Conservation (phyloP, 768 basidiomycete genomes). For the Cubamyces sp. region DNA sequence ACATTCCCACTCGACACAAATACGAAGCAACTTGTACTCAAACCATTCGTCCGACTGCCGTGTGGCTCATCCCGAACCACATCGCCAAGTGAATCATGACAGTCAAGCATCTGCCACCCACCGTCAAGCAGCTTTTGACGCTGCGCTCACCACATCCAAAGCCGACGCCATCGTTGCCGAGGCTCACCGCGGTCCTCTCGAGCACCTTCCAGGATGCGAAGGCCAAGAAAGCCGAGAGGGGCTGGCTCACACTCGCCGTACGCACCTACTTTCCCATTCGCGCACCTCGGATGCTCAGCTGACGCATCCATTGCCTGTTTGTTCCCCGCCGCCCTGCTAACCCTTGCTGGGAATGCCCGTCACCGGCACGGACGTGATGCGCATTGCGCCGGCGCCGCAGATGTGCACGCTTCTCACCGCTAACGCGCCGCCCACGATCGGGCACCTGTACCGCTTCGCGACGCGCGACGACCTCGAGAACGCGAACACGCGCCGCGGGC, state of each 20-base stretch:
- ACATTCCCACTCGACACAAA: not conserved
- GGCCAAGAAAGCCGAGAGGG: constrained; percentile 66
- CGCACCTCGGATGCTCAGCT: not conserved
- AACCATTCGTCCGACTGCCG: not conserved
- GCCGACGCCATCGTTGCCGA: constrained; percentile 57
- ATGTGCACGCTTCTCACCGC: constrained; percentile 83
- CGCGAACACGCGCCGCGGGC: constrained; percentile 44
- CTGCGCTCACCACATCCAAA: constrained; percentile 65
- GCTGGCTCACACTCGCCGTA: constrained; percentile 83
- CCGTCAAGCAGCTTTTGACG: constrained; percentile 73
- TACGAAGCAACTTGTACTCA: not conserved
- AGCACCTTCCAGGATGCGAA: constrained; percentile 70
- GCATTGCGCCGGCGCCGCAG: constrained; percentile 40
- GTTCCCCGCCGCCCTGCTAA: not conserved
- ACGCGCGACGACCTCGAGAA: constrained; percentile 52
- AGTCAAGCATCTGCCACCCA: constrained; percentile 57
- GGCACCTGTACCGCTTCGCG: constrained; percentile 80
- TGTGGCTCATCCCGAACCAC: not conserved
- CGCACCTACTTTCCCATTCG: constrained; percentile 29
- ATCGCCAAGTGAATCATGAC: constrained; percentile 16
- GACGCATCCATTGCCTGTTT: not conserved
- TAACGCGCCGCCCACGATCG: constrained; percentile 80
- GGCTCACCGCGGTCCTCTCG: constrained; percentile 58
- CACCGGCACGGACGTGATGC: constrained; percentile 25
- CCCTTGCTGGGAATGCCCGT: not conserved